A percentile compares a stretch with the other conserved stretches of the same genome.
These are phyloP conservation scores for Mucor lusitanicus DNA, from an alignment of 371 early-diverging fungal genomes.

Conservation along the genomic window DNA sequence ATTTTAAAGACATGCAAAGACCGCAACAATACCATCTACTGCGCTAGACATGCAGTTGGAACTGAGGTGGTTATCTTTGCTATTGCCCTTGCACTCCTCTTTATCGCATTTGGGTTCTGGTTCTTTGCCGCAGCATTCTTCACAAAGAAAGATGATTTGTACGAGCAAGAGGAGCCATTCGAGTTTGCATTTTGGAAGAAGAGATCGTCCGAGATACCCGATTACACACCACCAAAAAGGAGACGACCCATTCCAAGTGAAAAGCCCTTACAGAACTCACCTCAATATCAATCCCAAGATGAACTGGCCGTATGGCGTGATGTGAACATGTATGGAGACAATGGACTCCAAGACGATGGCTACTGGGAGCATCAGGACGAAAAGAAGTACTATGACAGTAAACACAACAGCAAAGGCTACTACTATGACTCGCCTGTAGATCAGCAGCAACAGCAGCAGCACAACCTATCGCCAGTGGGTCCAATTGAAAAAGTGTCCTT, in stretches of 20 bases:
- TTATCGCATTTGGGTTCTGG: conserved; percentile 22
- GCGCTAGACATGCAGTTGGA: conserved; percentile 20
- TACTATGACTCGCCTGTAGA: conserved; percentile 4
- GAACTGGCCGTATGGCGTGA: conserved; percentile 23
- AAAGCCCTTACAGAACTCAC: neutral
- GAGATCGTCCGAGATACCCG: neutral
- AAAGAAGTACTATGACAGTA: neutral
- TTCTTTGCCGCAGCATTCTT: conserved; percentile 12
- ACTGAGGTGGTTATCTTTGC: conserved; percentile 32
- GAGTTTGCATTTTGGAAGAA: neutral
- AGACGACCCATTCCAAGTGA: neutral
- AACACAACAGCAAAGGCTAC: no score
- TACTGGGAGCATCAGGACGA: conserved; percentile 1
- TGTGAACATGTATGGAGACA: conserved; percentile 12
- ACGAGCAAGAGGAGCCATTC: neutral
- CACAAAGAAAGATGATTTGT: neutral
- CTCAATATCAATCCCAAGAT: conserved; percentile 1
- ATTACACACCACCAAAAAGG: neutral
- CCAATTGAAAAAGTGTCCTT: conserved; percentile 13
- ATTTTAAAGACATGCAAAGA: conserved; percentile 19
- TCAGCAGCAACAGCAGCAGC: neutral
- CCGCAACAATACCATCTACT: conserved; percentile 15
- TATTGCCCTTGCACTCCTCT: conserved; percentile 21
- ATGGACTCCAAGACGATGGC: neutral
- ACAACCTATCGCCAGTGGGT: neutral